phyloP scores from a whole-genome alignment of 495 filamentous ascomycete genomes.

The Staphylotrichum tortipilum region DNA sequence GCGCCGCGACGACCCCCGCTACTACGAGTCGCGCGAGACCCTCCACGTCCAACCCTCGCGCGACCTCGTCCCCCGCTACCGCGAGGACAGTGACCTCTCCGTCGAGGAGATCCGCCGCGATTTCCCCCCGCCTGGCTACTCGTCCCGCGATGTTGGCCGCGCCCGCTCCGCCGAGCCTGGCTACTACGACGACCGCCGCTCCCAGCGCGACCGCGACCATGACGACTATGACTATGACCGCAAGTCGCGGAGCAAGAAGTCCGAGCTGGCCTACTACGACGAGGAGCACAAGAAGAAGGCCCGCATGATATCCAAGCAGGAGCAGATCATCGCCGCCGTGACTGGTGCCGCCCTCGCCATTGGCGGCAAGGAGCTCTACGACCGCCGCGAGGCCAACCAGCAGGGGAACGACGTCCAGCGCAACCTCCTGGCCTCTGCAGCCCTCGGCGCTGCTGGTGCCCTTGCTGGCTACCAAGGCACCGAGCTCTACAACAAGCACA shows the following conservation, averaged over 20 bases:
- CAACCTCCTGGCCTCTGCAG: constrained; percentile 43
- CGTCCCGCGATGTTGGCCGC: constrained; percentile 44
- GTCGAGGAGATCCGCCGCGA: constrained; percentile 62
- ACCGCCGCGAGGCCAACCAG: constrained; percentile 43
- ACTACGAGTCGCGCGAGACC: constrained; percentile 41
- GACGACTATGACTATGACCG: constrained; percentile 42
- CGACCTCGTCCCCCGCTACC: constrained; percentile 47
- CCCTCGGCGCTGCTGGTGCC: constrained; percentile 46
- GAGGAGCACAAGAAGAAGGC: constrained; percentile 40
- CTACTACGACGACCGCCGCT: constrained; percentile 34
- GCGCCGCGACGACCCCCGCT: constrained; percentile 39
- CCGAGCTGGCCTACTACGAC: constrained; percentile 26
- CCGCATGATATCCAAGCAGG: constrained; percentile 45
- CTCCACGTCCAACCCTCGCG: constrained; percentile 31
- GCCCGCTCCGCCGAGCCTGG: constrained; percentile 41
- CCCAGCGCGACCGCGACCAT: constrained; percentile 33
- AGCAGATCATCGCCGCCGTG: constrained; percentile 50
- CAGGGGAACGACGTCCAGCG: constrained; percentile 38
- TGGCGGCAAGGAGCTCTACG: constrained; percentile 48
- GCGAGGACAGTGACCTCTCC: constrained; percentile 51
- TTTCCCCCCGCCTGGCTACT: constrained; percentile 52
- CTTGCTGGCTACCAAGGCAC: constrained; percentile 47
- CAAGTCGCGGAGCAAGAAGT: constrained; percentile 25
- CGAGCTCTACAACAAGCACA: constrained; percentile 46
- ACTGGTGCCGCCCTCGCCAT: constrained; percentile 45